phyloP scores from a whole-genome alignment of 306 rosid species.

The Citrullus colocynthis region DNA sequence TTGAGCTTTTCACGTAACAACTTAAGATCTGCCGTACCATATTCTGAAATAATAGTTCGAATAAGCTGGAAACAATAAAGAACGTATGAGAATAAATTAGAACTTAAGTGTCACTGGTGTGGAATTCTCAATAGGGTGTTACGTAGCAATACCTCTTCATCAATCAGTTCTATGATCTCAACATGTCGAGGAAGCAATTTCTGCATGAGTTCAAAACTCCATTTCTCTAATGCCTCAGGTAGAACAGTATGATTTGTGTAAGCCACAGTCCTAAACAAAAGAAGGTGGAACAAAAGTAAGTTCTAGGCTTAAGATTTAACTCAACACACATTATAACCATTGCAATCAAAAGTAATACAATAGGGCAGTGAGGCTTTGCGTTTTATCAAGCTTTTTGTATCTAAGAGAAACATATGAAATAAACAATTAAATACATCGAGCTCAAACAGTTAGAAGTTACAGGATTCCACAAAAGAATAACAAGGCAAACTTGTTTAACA shows the following conservation, averaged over 20 bases:
- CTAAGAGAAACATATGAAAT: neutral
- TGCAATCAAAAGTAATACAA: neutral
- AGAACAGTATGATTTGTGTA: constrained; percentile 97
- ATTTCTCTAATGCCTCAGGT: constrained; percentile 98
- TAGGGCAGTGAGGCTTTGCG: neutral
- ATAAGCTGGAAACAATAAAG: constrained; percentile 51
- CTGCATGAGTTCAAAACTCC: constrained; percentile 89
- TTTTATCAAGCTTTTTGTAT: neutral
- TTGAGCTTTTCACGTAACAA: constrained; percentile 60
- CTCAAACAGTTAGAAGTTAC: neutral
- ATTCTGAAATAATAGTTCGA: constrained; percentile 51
- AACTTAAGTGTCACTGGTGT: neutral
- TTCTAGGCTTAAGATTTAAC: constrained; percentile 10
- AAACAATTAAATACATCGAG: neutral
- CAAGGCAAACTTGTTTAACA: neutral
- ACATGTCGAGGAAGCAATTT: constrained; percentile 89
- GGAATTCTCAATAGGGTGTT: constrained; percentile 1
- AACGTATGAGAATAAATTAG: constrained; percentile 19
- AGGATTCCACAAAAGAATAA: neutral
- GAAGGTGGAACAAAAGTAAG: constrained; percentile 11
- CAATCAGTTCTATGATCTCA: constrained; percentile 78
- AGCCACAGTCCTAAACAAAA: constrained; percentile 69
- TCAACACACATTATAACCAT: neutral
- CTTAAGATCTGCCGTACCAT: constrained; percentile 48
- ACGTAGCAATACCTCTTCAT: constrained; percentile 63